Evolutionary conservation across 306 rosid genomes (phyloP).

Genomic region (Geum urbanum): DNA sequence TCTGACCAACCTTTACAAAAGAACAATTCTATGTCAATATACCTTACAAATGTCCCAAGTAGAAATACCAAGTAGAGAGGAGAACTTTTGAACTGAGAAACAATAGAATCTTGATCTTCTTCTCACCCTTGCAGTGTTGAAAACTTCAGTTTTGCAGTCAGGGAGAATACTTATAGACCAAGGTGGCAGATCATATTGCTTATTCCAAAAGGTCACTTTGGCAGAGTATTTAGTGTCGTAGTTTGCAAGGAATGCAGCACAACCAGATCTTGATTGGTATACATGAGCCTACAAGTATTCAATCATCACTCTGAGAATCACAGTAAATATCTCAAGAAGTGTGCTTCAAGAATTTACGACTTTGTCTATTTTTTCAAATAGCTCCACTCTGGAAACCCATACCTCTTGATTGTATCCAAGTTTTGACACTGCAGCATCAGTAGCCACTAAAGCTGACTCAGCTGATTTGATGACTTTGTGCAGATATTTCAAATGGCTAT

Average conservation of each 20-base stretch:
- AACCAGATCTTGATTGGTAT: slow-evolving; percentile 51
- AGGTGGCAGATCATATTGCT: slow-evolving; percentile 68
- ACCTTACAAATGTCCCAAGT: slow-evolving; percentile 6
- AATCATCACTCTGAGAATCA: slow-evolving; percentile 13
- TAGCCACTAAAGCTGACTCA: slow-evolving; percentile 64
- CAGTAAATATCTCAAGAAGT: slow-evolving; percentile 2
- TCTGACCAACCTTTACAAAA: slow-evolving; percentile 49
- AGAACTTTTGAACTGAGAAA: background rate
- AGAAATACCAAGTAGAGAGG: background rate
- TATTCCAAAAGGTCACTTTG: slow-evolving; percentile 56
- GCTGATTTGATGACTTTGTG: slow-evolving; percentile 77
- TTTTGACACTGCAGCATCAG: slow-evolving; percentile 57
- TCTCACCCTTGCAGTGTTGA: slow-evolving; percentile 84
- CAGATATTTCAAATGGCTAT: slow-evolving; percentile 86
- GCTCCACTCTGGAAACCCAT: slow-evolving; percentile 3
- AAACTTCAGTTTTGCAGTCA: slow-evolving; percentile 77
- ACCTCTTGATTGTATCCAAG: slow-evolving; percentile 79
- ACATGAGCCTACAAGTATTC: slow-evolving; percentile 57
- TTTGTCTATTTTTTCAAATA: slow-evolving; percentile 13
- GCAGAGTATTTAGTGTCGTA: slow-evolving; percentile 48
- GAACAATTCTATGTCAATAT: slow-evolving; percentile 17
- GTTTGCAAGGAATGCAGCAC: slow-evolving; percentile 87
- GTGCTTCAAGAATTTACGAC: background rate
- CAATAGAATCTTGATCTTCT: background rate
- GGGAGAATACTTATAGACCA: slow-evolving; percentile 96